Percentiles rank a stretch among this genome's conserved stretches.
Conservation (phyloP, 106 monocot species). For the Dendrobium nobile region DNA sequence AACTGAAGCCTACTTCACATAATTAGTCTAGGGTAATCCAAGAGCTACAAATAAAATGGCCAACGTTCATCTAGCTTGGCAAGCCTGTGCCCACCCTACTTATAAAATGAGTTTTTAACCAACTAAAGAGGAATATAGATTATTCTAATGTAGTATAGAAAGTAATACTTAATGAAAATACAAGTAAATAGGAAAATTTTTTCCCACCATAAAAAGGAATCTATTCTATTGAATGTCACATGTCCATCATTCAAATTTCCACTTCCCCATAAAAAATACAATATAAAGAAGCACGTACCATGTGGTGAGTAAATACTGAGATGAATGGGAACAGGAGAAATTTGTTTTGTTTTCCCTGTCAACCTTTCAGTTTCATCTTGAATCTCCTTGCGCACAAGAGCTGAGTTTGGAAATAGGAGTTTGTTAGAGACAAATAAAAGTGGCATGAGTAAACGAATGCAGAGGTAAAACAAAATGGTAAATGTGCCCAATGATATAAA, state of each 20-base stretch:
- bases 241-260: not conserved
- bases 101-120: not conserved
- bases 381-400: conserved; percentile 67
- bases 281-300: conserved; percentile 20
- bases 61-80: not conserved
- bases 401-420: conserved; percentile 1
- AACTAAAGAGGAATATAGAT: not conserved
- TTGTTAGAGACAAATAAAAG: not conserved
- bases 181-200: not conserved
- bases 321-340: conserved; percentile 71
- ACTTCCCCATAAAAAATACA: not conserved
- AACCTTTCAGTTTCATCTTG: conserved; percentile 73
- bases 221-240: not conserved
- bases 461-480: not conserved
- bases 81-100: not conserved
- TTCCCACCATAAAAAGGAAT: not conserved
- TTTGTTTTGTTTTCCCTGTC: conserved; percentile 62
- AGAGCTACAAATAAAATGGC: not conserved
- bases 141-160: not conserved
- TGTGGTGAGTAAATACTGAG: conserved; percentile 68
- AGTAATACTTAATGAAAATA: not conserved
- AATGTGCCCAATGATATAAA: not conserved
- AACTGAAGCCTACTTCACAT: not conserved
- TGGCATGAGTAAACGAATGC: not conserved
- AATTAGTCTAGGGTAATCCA: not conserved